phyloP scores from a whole-genome alignment of 1,284 basidiomycete species.

The Ganoderma boninense region DNA sequence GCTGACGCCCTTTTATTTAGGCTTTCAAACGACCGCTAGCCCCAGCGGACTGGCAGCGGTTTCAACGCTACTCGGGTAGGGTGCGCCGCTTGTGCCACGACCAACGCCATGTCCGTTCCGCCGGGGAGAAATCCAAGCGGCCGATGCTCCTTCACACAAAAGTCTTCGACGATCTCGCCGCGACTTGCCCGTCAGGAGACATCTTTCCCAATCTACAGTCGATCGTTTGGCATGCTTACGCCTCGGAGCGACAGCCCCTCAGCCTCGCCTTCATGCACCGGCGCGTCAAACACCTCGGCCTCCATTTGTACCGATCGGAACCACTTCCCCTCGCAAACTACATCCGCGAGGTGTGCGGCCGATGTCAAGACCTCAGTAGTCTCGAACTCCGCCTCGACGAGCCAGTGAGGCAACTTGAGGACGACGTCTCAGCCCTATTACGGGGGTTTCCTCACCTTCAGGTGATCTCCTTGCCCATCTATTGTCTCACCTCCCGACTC shows the following conservation, averaged over 20 bases:
- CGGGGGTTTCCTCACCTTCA: conserved; percentile 52
- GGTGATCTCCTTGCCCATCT: conserved; percentile 58
- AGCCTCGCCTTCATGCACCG: conserved; percentile 51
- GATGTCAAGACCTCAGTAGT: conserved; percentile 54
- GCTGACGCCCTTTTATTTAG: conserved; percentile 36
- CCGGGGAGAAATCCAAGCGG: conserved; percentile 27
- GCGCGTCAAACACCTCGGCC: conserved; percentile 44
- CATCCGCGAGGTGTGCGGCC: conserved; percentile 53
- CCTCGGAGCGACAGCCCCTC: conserved; percentile 37
- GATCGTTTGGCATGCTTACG: conserved; percentile 48
- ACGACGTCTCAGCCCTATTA: conserved; percentile 48
- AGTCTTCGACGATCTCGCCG: conserved; percentile 56
- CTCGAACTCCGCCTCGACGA: conserved; percentile 51
- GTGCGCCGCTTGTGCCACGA: conserved; percentile 50
- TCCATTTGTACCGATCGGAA: conserved; percentile 38
- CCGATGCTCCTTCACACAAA: conserved; percentile 35
- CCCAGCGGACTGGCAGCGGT: conserved; percentile 61
- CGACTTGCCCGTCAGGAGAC: conserved; percentile 57
- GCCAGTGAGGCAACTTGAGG: conserved; percentile 46
- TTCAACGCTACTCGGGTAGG: conserved; percentile 60
- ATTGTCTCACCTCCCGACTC: conserved; percentile 54
- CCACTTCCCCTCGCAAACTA: conserved; percentile 41
- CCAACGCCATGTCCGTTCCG: conserved; percentile 23
- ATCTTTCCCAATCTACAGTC: conserved; percentile 64
- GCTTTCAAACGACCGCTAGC: conserved; percentile 53